Evolutionary conservation across 2,329 filamentous ascomycete genomes (phyloP).

Genomic region (Blastomyces percursus): DNA sequence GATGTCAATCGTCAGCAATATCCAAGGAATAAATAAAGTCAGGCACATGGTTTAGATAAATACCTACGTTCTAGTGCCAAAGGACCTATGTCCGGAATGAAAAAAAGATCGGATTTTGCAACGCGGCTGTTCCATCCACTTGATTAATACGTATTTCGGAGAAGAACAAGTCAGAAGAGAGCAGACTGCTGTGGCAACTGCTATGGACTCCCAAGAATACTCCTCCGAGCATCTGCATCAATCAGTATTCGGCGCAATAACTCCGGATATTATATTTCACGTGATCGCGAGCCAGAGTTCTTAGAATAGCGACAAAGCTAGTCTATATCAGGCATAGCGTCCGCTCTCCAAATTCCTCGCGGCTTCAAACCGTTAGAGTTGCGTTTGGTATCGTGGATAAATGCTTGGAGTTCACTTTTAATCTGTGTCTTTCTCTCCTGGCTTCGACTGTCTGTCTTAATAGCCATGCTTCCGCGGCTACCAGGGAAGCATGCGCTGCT

Average conservation of each 20-base stretch:
- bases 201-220: background rate
- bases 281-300: background rate
- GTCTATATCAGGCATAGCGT: background rate
- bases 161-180: background rate
- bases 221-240: background rate
- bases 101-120: background rate
- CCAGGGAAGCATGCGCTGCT: constrained; percentile 24
- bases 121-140: background rate
- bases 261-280: background rate
- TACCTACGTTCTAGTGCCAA: background rate
- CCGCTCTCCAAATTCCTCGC: background rate
- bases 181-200: background rate
- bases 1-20: background rate
- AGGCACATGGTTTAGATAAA: background rate
- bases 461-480: constrained; percentile 29
- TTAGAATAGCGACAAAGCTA: background rate
- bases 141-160: background rate
- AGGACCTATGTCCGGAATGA: background rate
- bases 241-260: background rate
- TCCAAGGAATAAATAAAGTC: background rate
- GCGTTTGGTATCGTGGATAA: background rate
- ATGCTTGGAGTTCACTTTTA: background rate
- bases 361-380: background rate
- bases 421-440: background rate
- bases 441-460: background rate